Percentiles rank a stretch among this genome's conserved stretches.
Evolutionary conservation across 441 rosid species (phyloP).

Genomic region (Adansonia grandidieri): DNA sequence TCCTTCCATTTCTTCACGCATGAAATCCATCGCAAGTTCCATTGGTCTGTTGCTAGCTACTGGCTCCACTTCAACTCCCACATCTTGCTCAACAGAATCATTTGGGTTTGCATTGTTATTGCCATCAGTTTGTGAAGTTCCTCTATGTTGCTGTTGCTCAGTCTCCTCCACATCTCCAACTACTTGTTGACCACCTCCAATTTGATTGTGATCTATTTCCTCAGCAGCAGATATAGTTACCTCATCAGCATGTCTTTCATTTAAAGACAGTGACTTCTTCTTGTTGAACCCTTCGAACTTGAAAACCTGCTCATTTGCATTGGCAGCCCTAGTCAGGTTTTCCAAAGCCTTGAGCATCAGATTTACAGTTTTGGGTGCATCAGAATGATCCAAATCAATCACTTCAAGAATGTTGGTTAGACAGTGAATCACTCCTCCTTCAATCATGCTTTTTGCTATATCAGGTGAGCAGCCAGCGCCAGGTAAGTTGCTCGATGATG

Average conservation of each 20-base stretch:
- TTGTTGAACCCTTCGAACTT: conserved; percentile 71
- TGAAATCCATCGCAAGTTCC: conserved; percentile 85
- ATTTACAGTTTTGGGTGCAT: conserved; percentile 88
- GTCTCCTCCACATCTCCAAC: conserved; percentile 51
- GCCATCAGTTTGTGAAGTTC: conserved; percentile 54
- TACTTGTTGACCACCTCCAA: conserved; percentile 50
- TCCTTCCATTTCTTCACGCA: conserved; percentile 82
- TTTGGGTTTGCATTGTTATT: conserved; percentile 51
- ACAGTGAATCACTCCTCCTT: conserved; percentile 86
- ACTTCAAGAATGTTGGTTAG: conserved; percentile 80
- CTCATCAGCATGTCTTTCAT: conserved; percentile 58
- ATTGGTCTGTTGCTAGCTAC: conserved; percentile 55
- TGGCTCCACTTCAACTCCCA: conserved; percentile 76
- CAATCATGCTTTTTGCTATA: conserved; percentile 96
- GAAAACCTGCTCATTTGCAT: conserved; percentile 75
- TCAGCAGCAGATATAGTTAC: conserved; percentile 50
- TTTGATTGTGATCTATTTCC: conserved; percentile 54
- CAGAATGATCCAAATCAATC: conserved; percentile 96
- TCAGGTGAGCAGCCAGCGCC: conserved; percentile 93
- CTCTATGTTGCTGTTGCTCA: conserved; percentile 55
- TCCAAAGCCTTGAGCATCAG: conserved; percentile 89
- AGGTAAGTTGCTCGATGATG: conserved; percentile 79
- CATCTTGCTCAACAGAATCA: conserved; percentile 61
- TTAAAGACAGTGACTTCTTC: conserved; percentile 58
- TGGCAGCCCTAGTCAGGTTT: conserved; percentile 92